These are phyloP conservation scores for Zygoascus ofunaensis DNA, from an alignment of 805 yeast species.

Conservation along the genomic window DNA sequence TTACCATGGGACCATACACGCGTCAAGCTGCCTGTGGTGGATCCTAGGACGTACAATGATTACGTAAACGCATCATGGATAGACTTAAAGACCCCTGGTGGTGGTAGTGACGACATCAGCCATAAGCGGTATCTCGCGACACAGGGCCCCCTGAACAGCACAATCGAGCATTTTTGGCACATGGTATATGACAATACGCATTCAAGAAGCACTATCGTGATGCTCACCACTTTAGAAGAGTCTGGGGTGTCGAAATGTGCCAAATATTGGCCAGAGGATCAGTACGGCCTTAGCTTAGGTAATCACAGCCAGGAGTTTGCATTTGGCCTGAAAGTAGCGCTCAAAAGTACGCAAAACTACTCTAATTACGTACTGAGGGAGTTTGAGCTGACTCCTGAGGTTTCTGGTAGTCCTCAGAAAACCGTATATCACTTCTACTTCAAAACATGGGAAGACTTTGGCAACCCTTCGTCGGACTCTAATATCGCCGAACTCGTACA, in stretches of 20 bases:
- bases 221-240: slow-evolving; percentile 72
- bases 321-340: slow-evolving; percentile 6
- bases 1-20: slow-evolving; percentile 58
- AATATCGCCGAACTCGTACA: slow-evolving; percentile 36
- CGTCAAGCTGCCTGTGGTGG: slow-evolving; percentile 33
- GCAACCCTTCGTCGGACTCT: slow-evolving; percentile 41
- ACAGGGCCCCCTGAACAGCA: slow-evolving; percentile 75
- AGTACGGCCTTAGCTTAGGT: slow-evolving; percentile 17
- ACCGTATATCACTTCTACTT: slow-evolving; percentile 57
- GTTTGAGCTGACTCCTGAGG: slow-evolving; percentile 5
- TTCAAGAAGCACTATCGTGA: slow-evolving; percentile 50
- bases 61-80: slow-evolving; percentile 87
- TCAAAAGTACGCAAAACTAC: background rate
- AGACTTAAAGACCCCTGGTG: slow-evolving; percentile 28
- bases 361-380: slow-evolving; percentile 11
- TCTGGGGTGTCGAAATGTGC: slow-evolving; percentile 56
- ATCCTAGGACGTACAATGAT: slow-evolving; percentile 31
- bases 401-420: slow-evolving; percentile 13
- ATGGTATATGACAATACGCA: slow-evolving; percentile 65
- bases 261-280: slow-evolving; percentile 70
- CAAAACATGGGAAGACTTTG: slow-evolving; percentile 77
- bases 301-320: slow-evolving; percentile 22
- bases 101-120: slow-evolving; percentile 19
- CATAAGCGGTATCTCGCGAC: slow-evolving; percentile 51
- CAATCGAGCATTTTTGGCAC: slow-evolving; percentile 80